Conservation (phyloP, 371 early-diverging fungal species). For the Gilbertella persicaria region DNA sequence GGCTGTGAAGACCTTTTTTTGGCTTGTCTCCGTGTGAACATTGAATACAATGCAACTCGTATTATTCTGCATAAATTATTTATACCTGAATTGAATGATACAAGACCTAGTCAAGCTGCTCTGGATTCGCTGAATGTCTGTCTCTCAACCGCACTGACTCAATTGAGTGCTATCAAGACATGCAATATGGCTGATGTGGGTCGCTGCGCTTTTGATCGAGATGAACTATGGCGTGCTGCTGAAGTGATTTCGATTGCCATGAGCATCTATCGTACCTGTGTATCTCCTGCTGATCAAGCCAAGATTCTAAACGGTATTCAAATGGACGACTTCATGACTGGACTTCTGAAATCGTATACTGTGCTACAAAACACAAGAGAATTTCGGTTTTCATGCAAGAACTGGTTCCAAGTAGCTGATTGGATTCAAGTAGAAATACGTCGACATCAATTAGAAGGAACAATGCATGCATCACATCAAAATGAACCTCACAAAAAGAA, state of each 20-base stretch:
- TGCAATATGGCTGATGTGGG: constrained; percentile 23
- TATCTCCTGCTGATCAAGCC: constrained; percentile 13
- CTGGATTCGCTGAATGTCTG: constrained; percentile 36
- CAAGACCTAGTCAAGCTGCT: constrained; percentile 22
- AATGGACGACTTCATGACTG: constrained; percentile 19
- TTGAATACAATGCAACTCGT: constrained; percentile 42
- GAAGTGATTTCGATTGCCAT: constrained; percentile 36
- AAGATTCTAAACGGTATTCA: constrained; percentile 22
- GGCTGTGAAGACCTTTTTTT: constrained; percentile 32
- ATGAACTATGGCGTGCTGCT: constrained; percentile 41
- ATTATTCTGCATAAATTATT: constrained; percentile 43
- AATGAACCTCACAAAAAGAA: constrained; percentile 1
- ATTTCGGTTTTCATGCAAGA: constrained; percentile 24
- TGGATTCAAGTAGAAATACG: constrained; percentile 35
- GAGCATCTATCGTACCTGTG: constrained; percentile 25
- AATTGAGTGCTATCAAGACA: constrained; percentile 32
- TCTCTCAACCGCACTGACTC: constrained; percentile 26
- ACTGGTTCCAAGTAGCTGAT: constrained; percentile 36
- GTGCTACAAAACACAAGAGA: constrained; percentile 30
- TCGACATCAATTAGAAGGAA: constrained; percentile 17
- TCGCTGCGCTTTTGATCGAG: constrained; percentile 39
- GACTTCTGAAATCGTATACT: constrained; percentile 19
- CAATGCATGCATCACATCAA: not conserved
- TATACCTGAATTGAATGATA: constrained; percentile 32
- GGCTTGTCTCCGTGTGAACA: constrained; percentile 35